Base-by-base conservation (phyloP, 2,329 filamentous ascomycete genomes). In the Aspergillus jensenii region DNA sequence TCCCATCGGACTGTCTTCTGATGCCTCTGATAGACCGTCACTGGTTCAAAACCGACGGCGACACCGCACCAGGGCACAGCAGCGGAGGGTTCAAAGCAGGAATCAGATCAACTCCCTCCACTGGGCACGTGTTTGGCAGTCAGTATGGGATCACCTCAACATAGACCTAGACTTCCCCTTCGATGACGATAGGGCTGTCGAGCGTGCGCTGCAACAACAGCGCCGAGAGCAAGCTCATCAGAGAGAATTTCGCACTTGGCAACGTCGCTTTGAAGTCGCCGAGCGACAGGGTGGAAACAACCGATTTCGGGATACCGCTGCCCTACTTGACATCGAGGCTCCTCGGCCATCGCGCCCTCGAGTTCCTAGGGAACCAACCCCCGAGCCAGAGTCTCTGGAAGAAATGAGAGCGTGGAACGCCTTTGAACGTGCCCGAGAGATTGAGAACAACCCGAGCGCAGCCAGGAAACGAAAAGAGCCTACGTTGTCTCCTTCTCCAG, bases 331-430 rank as follows among this genome's bases (percentile, higher is more conserved):
- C 58, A 78, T 82, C 52, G 73, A 78, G 54, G 70, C 72, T 17
- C 67, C 65, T 68, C 76, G 70, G 68, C 78, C 73, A 60, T 73
- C 72, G 23, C 70, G 77, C 21, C 73, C 78, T 46, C 71, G 73
- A 40, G 69, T 65, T 3, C 73, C 72, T n/a, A 65, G 74, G 54
- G 70, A 74, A 45, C 68, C 73, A 39, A 72, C 72, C 15, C 83
- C 84, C 35, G 83, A 86, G 43, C 85, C 86, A 39, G 90, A 96
- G 73, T 90, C 89, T 7, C 79, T 87, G 43, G 92, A 96, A 65
- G 92, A 96, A 73, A 82, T 89, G 54, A 83, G 87, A 58, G 91
- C 93, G 4, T 97, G 93, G 95, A 91, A 92, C 61, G 91, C 90
- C 19, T 88, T 98, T 62, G 93, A 97, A 65, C 90, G 88, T 72